A percentile compares a stretch with the other conserved stretches of the same genome.
Conservation (phyloP, 345 rosid genomes). For the Arabis alpina region DNA sequence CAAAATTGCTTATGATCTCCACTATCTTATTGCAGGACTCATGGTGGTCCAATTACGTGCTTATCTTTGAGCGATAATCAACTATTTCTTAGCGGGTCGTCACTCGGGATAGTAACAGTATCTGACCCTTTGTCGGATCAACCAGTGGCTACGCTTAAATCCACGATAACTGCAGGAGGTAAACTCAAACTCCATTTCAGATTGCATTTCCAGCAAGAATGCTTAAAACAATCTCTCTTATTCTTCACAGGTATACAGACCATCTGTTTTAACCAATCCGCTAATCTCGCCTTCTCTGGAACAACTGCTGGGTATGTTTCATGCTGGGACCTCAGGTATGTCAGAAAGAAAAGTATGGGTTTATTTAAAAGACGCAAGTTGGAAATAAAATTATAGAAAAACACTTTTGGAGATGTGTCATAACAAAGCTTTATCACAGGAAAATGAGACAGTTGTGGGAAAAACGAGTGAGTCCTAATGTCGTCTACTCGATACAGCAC, state of each 20-base stretch:
- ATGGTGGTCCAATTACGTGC: constrained; percentile 71
- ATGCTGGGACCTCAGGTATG: constrained; percentile 93
- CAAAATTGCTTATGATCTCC: constrained; percentile 14
- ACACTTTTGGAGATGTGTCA: constrained; percentile 5
- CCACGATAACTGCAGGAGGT: constrained; percentile 66
- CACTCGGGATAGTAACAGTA: constrained; percentile 71
- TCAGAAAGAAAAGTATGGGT: not conserved
- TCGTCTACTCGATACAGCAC: constrained; percentile 71
- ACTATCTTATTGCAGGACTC: constrained; percentile 64
- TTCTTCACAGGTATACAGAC: constrained; percentile 69
- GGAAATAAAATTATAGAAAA: not conserved
- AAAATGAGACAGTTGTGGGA: constrained; percentile 78
- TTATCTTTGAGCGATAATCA: constrained; percentile 73
- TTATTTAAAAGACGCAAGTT: constrained; percentile 5
- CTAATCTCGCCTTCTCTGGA: constrained; percentile 72
- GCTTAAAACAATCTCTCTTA: constrained; percentile 5
- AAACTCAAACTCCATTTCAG: constrained; percentile 12
- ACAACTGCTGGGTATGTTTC: constrained; percentile 70
- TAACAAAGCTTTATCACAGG: constrained; percentile 47
- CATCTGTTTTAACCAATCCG: constrained; percentile 62
- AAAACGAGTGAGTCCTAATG: constrained; percentile 75
- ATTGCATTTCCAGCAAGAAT: constrained; percentile 18
- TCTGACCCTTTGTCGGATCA: constrained; percentile 69
- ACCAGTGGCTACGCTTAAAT: constrained; percentile 63
- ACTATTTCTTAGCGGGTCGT: constrained; percentile 68